Percentiles rank a stretch among this genome's conserved stretches.
Conservation (phyloP, 2,329 filamentous ascomycete genomes). For the Alternaria gaisen region DNA sequence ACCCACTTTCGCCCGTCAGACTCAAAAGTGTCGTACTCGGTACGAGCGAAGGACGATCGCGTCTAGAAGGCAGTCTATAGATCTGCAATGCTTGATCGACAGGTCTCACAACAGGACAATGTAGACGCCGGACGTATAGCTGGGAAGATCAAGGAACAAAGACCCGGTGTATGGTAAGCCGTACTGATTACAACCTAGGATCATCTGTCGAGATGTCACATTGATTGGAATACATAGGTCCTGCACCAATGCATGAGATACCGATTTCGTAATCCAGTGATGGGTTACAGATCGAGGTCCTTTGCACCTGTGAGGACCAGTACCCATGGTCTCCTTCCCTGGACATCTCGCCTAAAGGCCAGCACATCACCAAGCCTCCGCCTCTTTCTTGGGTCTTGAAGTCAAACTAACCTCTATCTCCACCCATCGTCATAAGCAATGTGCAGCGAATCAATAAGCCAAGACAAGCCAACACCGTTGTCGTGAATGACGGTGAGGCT, state of each 20-base stretch:
- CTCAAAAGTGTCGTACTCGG: not conserved
- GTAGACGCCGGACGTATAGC: not conserved
- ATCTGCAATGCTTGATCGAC: not conserved
- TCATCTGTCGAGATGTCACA: not conserved
- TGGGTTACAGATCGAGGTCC: not conserved
- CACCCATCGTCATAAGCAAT: not conserved
- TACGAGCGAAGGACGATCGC: not conserved
- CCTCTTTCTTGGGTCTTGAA: not conserved
- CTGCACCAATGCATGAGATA: not conserved
- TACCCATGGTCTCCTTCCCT: not conserved
- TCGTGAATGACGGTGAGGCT: conserved; percentile 1
- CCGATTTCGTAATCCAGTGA: not conserved
- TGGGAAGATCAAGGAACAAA: not conserved
- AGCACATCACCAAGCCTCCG: not conserved
- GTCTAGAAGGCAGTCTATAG: not conserved
- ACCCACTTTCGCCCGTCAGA: not conserved
- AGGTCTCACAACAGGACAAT: not conserved
- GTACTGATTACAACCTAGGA: not conserved
- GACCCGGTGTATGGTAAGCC: not conserved
- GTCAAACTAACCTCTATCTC: not conserved
- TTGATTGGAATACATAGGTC: not conserved
- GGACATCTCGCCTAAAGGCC: not conserved
- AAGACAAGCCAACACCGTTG: not conserved
- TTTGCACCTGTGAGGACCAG: not conserved
- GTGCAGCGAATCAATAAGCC: not conserved